A percentile compares a stretch with the other conserved stretches of the same genome.
Evolutionary conservation across 495 filamentous ascomycete species (phyloP).

Genomic region (Annulohypoxylon bovei): DNA sequence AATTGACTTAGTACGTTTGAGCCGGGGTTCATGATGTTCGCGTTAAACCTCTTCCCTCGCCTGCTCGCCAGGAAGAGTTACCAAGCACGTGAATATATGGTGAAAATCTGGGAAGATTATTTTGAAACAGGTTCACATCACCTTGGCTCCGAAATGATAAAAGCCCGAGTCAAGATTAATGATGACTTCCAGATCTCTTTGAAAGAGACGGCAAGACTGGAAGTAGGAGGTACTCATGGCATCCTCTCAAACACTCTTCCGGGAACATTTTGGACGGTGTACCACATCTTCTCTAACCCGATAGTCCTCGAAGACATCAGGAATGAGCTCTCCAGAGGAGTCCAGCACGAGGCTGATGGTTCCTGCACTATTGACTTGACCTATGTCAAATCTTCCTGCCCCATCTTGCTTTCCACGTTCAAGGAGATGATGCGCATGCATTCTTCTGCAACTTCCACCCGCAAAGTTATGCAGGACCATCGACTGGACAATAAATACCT

Average conservation of each 20-base stretch:
- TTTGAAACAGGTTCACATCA: slow-evolving; percentile 19
- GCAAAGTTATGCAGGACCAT: slow-evolving; percentile 40
- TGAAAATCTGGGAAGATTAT: slow-evolving; percentile 33
- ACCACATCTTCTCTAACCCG: slow-evolving; percentile 34
- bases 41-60: slow-evolving; percentile 25
- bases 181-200: slow-evolving; percentile 19
- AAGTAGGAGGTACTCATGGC: slow-evolving; percentile 17
- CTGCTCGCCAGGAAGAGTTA: slow-evolving; percentile 31
- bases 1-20: slow-evolving; percentile 32
- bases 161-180: slow-evolving; percentile 19
- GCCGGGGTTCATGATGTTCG: slow-evolving; percentile 35
- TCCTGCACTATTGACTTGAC: slow-evolving; percentile 3
- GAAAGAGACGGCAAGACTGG: slow-evolving; percentile 22
- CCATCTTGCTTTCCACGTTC: slow-evolving; percentile 26
- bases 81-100: slow-evolving; percentile 33
- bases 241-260: slow-evolving; percentile 24
- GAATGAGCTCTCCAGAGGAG: slow-evolving; percentile 21
- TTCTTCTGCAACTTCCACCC: slow-evolving; percentile 3
- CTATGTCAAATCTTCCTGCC: slow-evolving; percentile 24
- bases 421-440: slow-evolving; percentile 36
- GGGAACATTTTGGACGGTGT: slow-evolving; percentile 26
- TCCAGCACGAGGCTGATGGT: background rate
- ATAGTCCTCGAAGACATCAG: slow-evolving; percentile 3
- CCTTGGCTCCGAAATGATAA: slow-evolving; percentile 28
- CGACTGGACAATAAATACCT: slow-evolving; percentile 41